A percentile compares a stretch with the other conserved stretches of the same genome.
Conservation (phyloP, 2,329 filamentous ascomycete genomes). For the Penicillium oxalicum region DNA sequence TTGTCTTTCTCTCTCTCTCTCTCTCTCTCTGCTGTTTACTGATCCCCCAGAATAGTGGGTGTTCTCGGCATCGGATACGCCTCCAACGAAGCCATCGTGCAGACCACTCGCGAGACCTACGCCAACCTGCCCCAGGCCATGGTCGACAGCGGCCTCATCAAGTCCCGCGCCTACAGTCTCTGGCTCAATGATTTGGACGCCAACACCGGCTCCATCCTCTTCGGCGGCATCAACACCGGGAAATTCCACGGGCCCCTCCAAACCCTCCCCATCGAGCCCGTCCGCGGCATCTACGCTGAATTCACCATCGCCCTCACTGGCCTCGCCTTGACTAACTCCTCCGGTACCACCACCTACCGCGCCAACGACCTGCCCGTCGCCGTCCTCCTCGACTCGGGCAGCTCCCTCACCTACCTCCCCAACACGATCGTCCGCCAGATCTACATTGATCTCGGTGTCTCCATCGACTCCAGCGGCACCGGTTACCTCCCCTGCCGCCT, state of each 20-base stretch:
- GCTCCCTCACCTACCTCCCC: conserved; percentile 37
- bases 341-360: conserved; percentile 19
- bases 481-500: conserved; percentile 52
- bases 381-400: conserved; percentile 38
- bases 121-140: conserved; percentile 64
- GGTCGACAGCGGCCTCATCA: conserved; percentile 55
- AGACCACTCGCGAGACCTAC: conserved; percentile 44
- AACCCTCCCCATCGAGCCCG: conserved; percentile 60
- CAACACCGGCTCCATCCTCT: conserved; percentile 62
- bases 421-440: conserved; percentile 40
- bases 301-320: conserved; percentile 65
- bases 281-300: conserved; percentile 50
- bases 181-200: conserved; percentile 69
- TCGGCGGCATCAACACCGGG: conserved; percentile 65
- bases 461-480: conserved; percentile 51
- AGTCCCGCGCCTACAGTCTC: conserved; percentile 64
- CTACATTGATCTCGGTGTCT: conserved; percentile 54
- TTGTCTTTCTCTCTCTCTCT: background rate
- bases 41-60: conserved; percentile 48
- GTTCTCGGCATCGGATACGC: conserved; percentile 82
- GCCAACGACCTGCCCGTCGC: conserved; percentile 38
- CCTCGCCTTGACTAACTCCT: conserved; percentile 39
- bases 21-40: background rate
- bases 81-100: conserved; percentile 60
- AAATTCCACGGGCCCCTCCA: conserved; percentile 59